Conservation (phyloP, 2,329 filamentous ascomycete genomes). For the Aspergillus alliaceus region DNA sequence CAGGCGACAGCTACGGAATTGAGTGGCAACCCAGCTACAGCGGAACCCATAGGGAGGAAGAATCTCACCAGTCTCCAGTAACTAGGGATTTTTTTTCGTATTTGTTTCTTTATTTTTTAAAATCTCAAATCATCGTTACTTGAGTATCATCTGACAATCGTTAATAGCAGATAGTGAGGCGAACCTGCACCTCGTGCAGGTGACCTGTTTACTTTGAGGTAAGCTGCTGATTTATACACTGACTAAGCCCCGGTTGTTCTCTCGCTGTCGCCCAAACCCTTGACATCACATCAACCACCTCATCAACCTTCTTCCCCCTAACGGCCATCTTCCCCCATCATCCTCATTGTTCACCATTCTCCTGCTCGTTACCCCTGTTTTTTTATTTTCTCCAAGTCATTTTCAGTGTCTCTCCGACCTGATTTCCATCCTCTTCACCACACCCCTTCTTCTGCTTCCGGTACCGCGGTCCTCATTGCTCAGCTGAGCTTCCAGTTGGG, state of each 20-base stretch:
- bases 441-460: conserved; percentile 28
- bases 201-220: conserved; percentile 16
- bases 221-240: conserved; percentile 25
- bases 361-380: conserved; percentile 13
- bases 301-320: conserved; percentile 22
- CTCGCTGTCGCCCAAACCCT: conserved; percentile 29
- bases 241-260: conserved; percentile 37
- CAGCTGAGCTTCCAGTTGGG: conserved; percentile 33
- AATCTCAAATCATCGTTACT: neutral
- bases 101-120: too few species aligned
- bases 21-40: neutral
- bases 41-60: neutral
- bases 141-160: neutral
- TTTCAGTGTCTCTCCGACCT: conserved; percentile 15
- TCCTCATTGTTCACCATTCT: conserved; percentile 20
- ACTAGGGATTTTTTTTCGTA: too few species aligned
- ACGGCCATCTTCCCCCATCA: neutral
- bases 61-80: too few species aligned
- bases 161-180: neutral
- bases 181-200: conserved; percentile 8
- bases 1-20: neutral
- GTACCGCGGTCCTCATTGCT: conserved; percentile 29
- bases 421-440: conserved; percentile 11
- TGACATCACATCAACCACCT: conserved; percentile 41
- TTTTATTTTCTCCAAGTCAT: conserved; percentile 10